phyloP scores from a whole-genome alignment of 805 yeast species.

The Nakazawaea laoshanensis region DNA sequence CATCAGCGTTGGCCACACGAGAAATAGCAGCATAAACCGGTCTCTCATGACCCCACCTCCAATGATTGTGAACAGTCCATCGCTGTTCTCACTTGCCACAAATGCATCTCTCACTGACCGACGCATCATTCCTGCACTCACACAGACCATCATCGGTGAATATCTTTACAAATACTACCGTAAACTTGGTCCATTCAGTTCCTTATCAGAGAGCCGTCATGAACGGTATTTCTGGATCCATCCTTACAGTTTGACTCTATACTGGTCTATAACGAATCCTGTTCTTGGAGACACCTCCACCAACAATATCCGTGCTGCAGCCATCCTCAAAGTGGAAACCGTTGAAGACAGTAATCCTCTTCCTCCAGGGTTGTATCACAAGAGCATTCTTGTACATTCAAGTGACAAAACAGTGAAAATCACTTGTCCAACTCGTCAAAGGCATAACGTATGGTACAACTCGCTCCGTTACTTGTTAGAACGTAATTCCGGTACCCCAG shows the following conservation, averaged over 20 bases:
- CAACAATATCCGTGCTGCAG: conserved; percentile 68
- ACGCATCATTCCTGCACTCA: conserved; percentile 74
- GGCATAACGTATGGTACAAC: conserved; percentile 89
- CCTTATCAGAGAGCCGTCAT: conserved; percentile 74
- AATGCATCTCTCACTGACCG: conserved; percentile 58
- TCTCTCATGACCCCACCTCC: conserved; percentile 14
- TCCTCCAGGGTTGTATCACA: conserved; percentile 83
- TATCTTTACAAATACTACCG: conserved; percentile 79
- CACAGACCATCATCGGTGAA: conserved; percentile 93
- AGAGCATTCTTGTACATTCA: conserved; percentile 71
- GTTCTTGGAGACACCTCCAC: conserved; percentile 58
- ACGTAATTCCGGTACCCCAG: conserved; percentile 31
- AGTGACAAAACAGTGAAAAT: conserved; percentile 55
- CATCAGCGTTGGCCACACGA: too few species aligned
- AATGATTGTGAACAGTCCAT: conserved; percentile 14
- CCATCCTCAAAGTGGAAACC: conserved; percentile 70
- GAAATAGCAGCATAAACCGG: too few species aligned
- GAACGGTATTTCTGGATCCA: conserved; percentile 95
- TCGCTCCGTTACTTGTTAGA: conserved; percentile 70
- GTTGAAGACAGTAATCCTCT: conserved; percentile 79
- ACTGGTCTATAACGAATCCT: conserved; percentile 84
- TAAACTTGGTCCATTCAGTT: conserved; percentile 63
- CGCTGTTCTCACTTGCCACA: conserved; percentile 39
- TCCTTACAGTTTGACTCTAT: conserved; percentile 84
- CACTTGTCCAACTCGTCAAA: conserved; percentile 80